Evolutionary conservation across 345 rosid species (phyloP), one percentile per base, ranked within the genome.

Genomic region (Lepidium sativum): DNA sequence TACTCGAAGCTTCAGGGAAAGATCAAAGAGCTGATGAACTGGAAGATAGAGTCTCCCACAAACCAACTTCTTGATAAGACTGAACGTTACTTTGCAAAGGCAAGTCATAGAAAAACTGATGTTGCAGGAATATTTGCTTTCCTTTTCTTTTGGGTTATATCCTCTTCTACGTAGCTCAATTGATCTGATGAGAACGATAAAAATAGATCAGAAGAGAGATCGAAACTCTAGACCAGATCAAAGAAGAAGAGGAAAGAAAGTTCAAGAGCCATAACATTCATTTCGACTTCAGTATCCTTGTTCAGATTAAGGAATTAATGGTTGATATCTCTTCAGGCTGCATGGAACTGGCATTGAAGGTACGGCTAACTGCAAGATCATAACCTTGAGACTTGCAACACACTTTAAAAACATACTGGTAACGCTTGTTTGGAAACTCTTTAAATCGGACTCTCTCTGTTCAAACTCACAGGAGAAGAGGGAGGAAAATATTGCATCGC

Each of bases 261-360:
- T 85, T 91, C 49, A 82, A 68, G 68, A 72, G 76, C 60, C 82
- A 85, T 54, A 81, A 80, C 33, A 83, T 94, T 40, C 71, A 77
- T n/a, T 86, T 90, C 38, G 91, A 90, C 77, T 85, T 90, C 81
- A 62, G 66, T 35, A 54, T 88, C 52, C 80, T 90, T 23, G 38
- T 80, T 31, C 80, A 74, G 61, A 74, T 88, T 64, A 90, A 82
- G 77, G 99, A 94, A 70, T 40, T 77, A 40, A 79, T 80, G 83
- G 97, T 94, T 70, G 91, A 94, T 77, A 73, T 86, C 81, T 94
- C 92, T 58, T 88, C 97, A 9, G 79, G 83, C 75, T 85, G 92
- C 78, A 94, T 90, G 88, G 96, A 94, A 73, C 58, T 83, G 33
- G 87, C 85, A 23, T 67, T 94, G 48, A 79, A 81, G 95, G 97